A percentile compares a stretch with the other conserved stretches of the same genome.
Conservation (phyloP, 495 filamentous ascomycete genomes). For the Apodospora peruviana region DNA sequence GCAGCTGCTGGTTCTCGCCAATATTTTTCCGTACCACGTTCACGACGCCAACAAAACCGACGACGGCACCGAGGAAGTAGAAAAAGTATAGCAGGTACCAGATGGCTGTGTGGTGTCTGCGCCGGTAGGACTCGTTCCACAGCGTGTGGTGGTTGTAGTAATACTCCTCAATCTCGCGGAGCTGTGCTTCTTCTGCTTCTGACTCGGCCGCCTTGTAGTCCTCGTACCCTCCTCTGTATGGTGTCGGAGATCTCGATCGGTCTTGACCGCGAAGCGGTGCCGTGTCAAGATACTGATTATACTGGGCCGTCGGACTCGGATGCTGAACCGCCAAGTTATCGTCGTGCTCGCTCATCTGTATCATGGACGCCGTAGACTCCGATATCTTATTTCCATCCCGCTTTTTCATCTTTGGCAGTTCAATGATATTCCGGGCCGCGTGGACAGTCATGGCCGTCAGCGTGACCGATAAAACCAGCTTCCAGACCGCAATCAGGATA, state of each 20-base stretch:
- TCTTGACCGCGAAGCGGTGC: too few species aligned
- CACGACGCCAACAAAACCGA: conserved; percentile 17
- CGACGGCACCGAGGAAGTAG: conserved; percentile 11
- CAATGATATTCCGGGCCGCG: conserved; percentile 3
- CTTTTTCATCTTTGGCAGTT: conserved; percentile 1
- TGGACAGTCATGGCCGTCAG: conserved; percentile 16
- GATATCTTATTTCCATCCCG: not conserved
- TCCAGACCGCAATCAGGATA: conserved; percentile 27
- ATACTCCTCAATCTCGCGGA: not conserved
- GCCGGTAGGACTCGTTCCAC: not conserved
- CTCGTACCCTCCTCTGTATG: not conserved
- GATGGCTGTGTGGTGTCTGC: conserved; percentile 3
- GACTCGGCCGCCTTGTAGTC: not conserved
- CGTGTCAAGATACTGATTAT: not conserved
- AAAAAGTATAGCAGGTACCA: conserved; percentile 7
- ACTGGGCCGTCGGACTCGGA: not conserved
- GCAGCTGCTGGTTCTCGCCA: conserved; percentile 5
- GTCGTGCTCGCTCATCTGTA: too few species aligned
- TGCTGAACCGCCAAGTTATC: not conserved
- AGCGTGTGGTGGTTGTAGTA: not conserved
- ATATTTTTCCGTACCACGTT: conserved; percentile 13
- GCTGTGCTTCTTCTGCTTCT: not conserved
- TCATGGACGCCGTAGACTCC: not conserved
- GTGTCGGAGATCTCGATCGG: not conserved
- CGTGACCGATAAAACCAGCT: conserved; percentile 18